Base-by-base conservation (phyloP, 2,329 filamentous ascomycete genomes). In the Aaosphaeria arxii region DNA sequence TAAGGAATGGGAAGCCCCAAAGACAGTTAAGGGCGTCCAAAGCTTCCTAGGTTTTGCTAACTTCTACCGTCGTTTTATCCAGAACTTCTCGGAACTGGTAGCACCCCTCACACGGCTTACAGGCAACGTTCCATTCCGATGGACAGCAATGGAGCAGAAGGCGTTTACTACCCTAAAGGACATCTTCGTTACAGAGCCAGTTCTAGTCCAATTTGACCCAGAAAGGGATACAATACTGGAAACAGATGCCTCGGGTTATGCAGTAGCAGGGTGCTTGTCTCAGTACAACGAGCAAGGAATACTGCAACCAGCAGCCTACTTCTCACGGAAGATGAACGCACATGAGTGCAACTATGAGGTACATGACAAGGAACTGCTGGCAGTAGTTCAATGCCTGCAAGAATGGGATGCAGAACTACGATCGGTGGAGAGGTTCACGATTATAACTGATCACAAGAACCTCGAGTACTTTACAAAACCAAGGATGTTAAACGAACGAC, bases 341-440 rank as follows among this genome's bases (percentile, higher is more conserved):
- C 49, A 51, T 1, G 45, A 70, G 49, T 51, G 43, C 4, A 71
- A 70, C 48, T 71, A 71, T 48, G 38, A 65, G 11, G 69, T 69
- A 7, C 56, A 71, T 43, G 51, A 72, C 43, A 69, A 71, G 45
- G 66, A 71, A 55, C 53, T 73, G 0, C 40, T 72, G 4, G 64
- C 65, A 2, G 65, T 73, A 31, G 46, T 72, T 1, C 17, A 42
- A 9, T 35, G 42, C n/a, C 55, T 70, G 11, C 43, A 64, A 44
- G 43, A 61, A 45, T 70, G 50, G 59, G 28, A 48, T n/a, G 32
- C 32, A 7, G n/a, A 35, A 17, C 39, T 28, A 40, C 7, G 24
- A 17, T 40, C 24, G 24, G 17, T 17, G 7, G 7, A 7, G 17
- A 24, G 9, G 24, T 11, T 28, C 7, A 28, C 7, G 7, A 7